These are phyloP conservation scores for Tardiomyces blankii DNA, from an alignment of 1,139 yeast genomes.

Conservation along the genomic window DNA sequence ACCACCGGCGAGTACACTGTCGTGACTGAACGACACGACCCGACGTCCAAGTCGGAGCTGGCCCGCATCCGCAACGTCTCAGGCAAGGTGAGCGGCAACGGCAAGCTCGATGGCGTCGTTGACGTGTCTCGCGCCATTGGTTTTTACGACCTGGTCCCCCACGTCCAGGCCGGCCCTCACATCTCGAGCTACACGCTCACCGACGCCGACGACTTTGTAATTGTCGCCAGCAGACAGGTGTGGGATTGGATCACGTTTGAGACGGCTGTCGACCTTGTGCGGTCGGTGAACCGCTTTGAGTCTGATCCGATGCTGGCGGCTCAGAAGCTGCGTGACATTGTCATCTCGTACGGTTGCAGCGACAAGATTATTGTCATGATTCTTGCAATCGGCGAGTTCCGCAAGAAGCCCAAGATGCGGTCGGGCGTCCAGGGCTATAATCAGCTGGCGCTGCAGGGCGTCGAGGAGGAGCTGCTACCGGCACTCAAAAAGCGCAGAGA, in stretches of 20 bases:
- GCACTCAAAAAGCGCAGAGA: conserved; percentile 41
- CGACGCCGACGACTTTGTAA: conserved; percentile 69
- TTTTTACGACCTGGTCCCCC: conserved; percentile 75
- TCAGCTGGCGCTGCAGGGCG: conserved; percentile 26
- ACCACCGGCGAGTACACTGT: conserved; percentile 69
- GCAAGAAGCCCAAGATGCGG: not conserved
- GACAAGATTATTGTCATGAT: conserved; percentile 83
- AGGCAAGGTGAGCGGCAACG: conserved; percentile 80
- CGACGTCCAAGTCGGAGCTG: conserved; percentile 69
- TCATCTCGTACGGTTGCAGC: conserved; percentile 80
- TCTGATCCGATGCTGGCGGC: conserved; percentile 80
- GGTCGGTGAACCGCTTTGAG: conserved; percentile 51
- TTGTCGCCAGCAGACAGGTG: conserved; percentile 73
- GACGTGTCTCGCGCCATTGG: conserved; percentile 90
- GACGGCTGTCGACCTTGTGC: conserved; percentile 80
- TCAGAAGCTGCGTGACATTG: conserved; percentile 85
- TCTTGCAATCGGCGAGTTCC: conserved; percentile 24
- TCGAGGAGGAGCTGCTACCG: conserved; percentile 36
- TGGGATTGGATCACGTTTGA: conserved; percentile 83
- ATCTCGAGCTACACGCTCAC: conserved; percentile 51
- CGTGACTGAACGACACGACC: conserved; percentile 74
- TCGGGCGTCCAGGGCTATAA: conserved; percentile 2
- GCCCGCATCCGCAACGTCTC: conserved; percentile 86
- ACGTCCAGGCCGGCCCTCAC: conserved; percentile 82
- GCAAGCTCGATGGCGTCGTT: conserved; percentile 72